phyloP scores from a whole-genome alignment of 345 rosid genomes.

The Excoecaria cochinchinensis region DNA sequence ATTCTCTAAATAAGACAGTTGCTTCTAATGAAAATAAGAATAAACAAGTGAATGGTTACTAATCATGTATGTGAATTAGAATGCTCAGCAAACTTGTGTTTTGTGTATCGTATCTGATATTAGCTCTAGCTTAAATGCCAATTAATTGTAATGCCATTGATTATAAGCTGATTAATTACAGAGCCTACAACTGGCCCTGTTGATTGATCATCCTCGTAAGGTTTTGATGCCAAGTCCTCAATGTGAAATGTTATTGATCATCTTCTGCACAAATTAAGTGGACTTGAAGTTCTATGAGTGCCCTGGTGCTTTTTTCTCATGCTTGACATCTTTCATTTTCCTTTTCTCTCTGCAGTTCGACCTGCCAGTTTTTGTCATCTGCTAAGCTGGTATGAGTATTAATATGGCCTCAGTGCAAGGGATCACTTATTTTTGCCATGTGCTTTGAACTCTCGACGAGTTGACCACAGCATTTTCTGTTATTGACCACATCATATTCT shows the following conservation, averaged over 20 bases:
- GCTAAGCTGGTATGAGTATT: neutral
- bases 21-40: neutral
- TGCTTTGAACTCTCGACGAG: neutral
- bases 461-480: neutral
- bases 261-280: neutral
- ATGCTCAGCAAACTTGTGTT: neutral
- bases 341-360: neutral
- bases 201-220: neutral
- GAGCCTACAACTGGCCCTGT: too few relatives aligned
- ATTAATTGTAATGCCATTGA: neutral
- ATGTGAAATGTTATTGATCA: neutral
- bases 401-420: neutral
- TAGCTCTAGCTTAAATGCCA: neutral
- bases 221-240: neutral
- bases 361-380: neutral
- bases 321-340: neutral
- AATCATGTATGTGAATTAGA: neutral
- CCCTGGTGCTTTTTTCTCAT: neutral
- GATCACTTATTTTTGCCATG: neutral
- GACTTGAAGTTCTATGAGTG: neutral
- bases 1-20: neutral
- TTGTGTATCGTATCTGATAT: neutral
- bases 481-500: neutral
- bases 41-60: neutral
- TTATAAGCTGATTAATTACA: neutral